Conservation (phyloP, 148 eudicot genomes). For the Amaranthus cruentus region DNA sequence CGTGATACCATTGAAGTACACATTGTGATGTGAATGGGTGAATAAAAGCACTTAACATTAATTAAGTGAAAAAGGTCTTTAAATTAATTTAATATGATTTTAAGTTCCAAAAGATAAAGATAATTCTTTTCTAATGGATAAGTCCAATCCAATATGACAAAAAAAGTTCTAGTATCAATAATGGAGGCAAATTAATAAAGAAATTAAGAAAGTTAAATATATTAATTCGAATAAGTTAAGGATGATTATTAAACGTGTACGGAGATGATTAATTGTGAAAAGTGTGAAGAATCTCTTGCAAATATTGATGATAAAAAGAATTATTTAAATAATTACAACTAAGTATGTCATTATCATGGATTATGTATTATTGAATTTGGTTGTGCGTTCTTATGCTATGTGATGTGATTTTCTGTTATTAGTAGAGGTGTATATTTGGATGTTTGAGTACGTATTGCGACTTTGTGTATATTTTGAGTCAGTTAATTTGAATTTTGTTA, state of each 20-base stretch:
- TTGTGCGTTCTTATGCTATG: constrained; percentile 3
- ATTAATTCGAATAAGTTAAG: too few relatives aligned
- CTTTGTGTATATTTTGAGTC: too few relatives aligned
- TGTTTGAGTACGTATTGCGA: too few relatives aligned
- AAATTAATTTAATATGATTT: too few relatives aligned
- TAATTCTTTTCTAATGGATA: not conserved
- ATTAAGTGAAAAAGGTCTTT: too few relatives aligned
- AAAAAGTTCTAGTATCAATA: constrained; percentile 16
- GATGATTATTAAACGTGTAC: constrained; percentile 13
- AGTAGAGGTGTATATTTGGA: too few relatives aligned
- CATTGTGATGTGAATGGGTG: too few relatives aligned
- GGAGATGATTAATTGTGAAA: constrained; percentile 11
- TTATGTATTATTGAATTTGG: not conserved
- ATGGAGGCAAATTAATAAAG: constrained; percentile 5
- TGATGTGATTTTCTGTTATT: too few relatives aligned
- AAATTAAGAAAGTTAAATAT: not conserved
- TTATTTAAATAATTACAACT: not conserved
- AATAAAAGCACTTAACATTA: too few relatives aligned
- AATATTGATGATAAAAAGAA: constrained; percentile 6
- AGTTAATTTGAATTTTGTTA: too few relatives aligned
- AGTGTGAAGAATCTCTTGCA: constrained; percentile 14
- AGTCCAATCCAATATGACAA: constrained; percentile 5
- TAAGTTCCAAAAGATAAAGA: too few relatives aligned
- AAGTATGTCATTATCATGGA: not conserved
- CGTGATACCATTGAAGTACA: too few relatives aligned